A percentile compares a stretch with the other conserved stretches of the same genome.
Conservation (phyloP, 2,329 filamentous ascomycete species). For the Claviceps digitariae region DNA sequence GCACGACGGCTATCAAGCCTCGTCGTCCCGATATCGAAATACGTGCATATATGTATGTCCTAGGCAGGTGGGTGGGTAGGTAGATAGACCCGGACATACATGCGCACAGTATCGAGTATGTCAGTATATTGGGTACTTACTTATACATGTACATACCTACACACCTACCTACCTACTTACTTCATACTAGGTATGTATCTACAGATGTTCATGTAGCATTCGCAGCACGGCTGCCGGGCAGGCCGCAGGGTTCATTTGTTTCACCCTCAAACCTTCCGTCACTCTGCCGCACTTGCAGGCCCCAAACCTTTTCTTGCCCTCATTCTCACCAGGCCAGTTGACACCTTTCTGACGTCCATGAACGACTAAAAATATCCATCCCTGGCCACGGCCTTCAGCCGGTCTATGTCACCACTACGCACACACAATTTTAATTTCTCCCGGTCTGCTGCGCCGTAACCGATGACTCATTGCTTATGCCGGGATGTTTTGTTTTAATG, state of each 20-base stretch:
- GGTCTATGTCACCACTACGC: neutral
- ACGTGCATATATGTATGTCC: neutral
- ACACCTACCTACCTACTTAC: neutral
- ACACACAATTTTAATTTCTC: no score
- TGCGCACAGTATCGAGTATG: no score
- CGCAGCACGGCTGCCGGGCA: neutral
- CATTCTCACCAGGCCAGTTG: neutral
- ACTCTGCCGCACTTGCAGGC: neutral
- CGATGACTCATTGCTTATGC: neutral
- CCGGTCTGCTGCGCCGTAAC: neutral
- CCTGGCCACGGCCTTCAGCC: neutral
- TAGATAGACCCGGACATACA: no score
- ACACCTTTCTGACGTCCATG: neutral
- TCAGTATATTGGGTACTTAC: no score
- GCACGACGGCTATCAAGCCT: neutral
- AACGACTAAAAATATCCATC: neutral
- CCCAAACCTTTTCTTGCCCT: neutral
- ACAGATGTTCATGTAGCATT: neutral
- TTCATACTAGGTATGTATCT: neutral
- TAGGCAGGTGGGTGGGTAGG: no score
- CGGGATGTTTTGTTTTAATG: neutral
- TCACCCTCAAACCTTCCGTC: neutral
- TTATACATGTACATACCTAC: no score
- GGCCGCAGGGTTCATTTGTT: neutral
- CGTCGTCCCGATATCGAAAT: neutral